Conservation (phyloP, 495 filamentous ascomycete genomes). For the Neurospora sp. region DNA sequence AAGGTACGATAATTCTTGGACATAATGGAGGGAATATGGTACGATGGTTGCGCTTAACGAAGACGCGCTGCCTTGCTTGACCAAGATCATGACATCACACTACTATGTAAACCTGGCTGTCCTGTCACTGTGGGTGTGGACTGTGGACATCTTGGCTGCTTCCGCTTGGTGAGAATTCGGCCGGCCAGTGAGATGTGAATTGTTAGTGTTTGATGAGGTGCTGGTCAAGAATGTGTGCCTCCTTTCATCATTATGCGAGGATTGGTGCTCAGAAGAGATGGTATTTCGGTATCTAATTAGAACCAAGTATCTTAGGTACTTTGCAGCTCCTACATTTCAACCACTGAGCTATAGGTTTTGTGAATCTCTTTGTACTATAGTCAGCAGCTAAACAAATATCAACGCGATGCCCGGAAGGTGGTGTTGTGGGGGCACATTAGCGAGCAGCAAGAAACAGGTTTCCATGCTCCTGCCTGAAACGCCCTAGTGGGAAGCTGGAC, state of each 20-base stretch:
- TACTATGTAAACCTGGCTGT: not conserved
- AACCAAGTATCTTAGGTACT: too few relatives aligned
- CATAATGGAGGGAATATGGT: not conserved
- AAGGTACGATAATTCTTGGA: not conserved
- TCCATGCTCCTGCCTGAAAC: not conserved
- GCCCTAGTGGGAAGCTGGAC: not conserved
- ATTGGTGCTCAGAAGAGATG: too few relatives aligned
- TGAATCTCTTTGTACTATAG: not conserved
- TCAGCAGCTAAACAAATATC: not conserved
- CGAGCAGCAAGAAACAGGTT: not conserved
- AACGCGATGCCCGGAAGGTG: not conserved
- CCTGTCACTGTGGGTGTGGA: not conserved
- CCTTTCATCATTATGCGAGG: too few relatives aligned
- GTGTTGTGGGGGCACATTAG: not conserved
- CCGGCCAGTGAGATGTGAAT: not conserved
- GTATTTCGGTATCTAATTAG: too few relatives aligned
- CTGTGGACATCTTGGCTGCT: not conserved
- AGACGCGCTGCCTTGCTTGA: not conserved
- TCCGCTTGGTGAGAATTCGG: not conserved
- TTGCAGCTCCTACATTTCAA: too few relatives aligned
- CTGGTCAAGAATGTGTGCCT: not conserved
- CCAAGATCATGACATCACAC: not conserved
- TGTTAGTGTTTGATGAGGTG: not conserved
- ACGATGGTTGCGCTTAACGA: not conserved
- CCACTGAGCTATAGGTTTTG: too few relatives aligned